Evolutionary conservation across 2,329 filamentous ascomycete species (phyloP), one percentile per base, ranked within the genome.

Genomic region (Xylariaceae sp.): DNA sequence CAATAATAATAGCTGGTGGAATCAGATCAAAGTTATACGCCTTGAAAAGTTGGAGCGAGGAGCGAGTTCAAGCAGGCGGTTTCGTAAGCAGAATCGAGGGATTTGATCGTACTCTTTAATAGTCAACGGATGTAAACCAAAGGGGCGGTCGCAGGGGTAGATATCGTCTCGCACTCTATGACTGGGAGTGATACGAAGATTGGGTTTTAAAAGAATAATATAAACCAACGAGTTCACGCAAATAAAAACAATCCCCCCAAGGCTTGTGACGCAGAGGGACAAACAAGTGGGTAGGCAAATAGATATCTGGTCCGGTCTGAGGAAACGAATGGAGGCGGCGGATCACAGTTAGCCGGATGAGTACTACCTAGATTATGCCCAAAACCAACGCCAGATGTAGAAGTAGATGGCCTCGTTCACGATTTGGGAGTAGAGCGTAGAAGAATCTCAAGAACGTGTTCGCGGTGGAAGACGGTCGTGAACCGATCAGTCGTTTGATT

Each of bases 31-130:
- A 6, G 16, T 7, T 45, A 44, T 29, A 49, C 16, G 23, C 23
- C 37, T 45, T 10, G 48, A 7, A 20, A 12, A 29, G 26, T 48
- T 16, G 21, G 7, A 18, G 16, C 21, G 32, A n/a, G 21, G 7
- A 18, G 16, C 21, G 32, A 44, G 21, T 18, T 32, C 37, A 50
- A 32, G 23, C 48, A 42, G 21, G 37, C 43, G 40, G 47, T n/a
- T 45, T 41, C 19, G 47, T 58, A 58, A 56, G 50, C 47, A 51
- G 44, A 50, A 40, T 16, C 29, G 49, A 50, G 20, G 45, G 48
- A 55, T 58, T 58, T 48, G 41, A 50, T 52, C 7, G 32, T 37
- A 14, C 14, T 37, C 3, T 4, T 3, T 37, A 10, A 37, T 37
- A 37, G 32, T 37, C 32, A 10, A 37, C 9, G 14, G 32, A 37